A percentile compares a stretch with the other conserved stretches of the same genome.
Conservation (phyloP, 2,329 filamentous ascomycete species). For the Alternaria triticimaculans region DNA sequence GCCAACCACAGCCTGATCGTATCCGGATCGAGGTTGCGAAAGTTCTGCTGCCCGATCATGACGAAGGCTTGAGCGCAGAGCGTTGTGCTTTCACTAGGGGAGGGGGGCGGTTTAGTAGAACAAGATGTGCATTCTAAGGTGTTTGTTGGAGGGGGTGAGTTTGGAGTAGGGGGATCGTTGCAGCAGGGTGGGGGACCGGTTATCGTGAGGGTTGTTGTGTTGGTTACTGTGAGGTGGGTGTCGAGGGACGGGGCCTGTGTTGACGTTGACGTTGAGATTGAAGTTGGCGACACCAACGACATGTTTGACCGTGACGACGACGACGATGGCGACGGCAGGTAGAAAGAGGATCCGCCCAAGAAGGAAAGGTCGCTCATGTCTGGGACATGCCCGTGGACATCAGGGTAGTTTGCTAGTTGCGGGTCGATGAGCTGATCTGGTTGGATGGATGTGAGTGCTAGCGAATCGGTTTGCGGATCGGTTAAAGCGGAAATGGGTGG, state of each 20-base stretch:
- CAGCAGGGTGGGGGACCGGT: constrained; percentile 37
- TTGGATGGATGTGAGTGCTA: constrained; percentile 2
- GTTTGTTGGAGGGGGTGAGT: neutral
- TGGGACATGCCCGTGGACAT: constrained; percentile 1
- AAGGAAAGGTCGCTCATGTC: constrained; percentile 15
- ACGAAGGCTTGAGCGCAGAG: constrained; percentile 44
- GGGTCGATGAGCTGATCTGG: neutral
- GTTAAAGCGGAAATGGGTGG: neutral
- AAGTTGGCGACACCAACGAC: neutral
- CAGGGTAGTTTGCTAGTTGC: constrained; percentile 9
- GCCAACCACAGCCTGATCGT: constrained; percentile 43
- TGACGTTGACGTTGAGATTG: neutral
- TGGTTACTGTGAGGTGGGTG: neutral
- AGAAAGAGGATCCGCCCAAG: constrained; percentile 4
- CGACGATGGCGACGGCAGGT: neutral
- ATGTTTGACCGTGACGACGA: no score
- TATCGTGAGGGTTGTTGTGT: neutral
- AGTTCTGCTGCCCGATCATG: constrained; percentile 45
- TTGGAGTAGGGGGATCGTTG: constrained; percentile 11
- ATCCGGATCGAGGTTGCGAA: constrained; percentile 37
- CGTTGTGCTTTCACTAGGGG: constrained; percentile 41
- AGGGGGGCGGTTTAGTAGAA: constrained; percentile 32
- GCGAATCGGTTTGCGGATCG: constrained; percentile 1
- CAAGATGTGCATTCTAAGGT: constrained; percentile 38
- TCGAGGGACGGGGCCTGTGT: neutral